Evolutionary conservation across 305 asterid genomes (phyloP).

Genomic region (Fraxinus paxiana): DNA sequence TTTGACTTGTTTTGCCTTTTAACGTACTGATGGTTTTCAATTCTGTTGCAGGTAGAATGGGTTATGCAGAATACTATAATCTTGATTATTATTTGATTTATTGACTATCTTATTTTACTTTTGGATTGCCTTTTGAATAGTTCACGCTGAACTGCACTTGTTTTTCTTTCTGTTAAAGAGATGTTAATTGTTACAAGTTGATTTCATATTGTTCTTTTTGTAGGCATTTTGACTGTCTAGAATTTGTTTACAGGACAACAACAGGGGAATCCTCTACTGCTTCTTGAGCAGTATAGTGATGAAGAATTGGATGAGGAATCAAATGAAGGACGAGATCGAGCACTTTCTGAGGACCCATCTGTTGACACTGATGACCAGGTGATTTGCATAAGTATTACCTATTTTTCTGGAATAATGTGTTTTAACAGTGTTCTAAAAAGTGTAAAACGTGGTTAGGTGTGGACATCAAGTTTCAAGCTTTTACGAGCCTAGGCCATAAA

Average conservation of each 20-base stretch:
- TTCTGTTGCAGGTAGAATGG: constrained; percentile 72
- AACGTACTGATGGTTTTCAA: constrained; percentile 63
- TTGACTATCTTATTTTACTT: background rate
- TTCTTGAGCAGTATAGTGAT: constrained; percentile 95
- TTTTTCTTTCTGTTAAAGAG: constrained; percentile 18
- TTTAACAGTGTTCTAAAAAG: background rate
- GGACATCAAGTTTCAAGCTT: background rate
- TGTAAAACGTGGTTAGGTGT: background rate
- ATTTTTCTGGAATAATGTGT: background rate
- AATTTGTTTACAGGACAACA: constrained; percentile 53
- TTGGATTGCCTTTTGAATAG: background rate
- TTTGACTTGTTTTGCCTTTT: constrained; percentile 63
- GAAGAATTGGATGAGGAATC: constrained; percentile 70
- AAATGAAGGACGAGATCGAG: constrained; percentile 34
- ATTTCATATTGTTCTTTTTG: constrained; percentile 7
- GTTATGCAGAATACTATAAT: constrained; percentile 32
- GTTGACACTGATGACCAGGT: constrained; percentile 51
- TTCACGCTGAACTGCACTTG: background rate
- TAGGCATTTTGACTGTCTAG: constrained; percentile 40
- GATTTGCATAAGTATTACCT: constrained; percentile 17
- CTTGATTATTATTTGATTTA: constrained; percentile 21
- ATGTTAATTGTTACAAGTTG: constrained; percentile 22
- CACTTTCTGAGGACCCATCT: constrained; percentile 39
- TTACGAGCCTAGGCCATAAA: background rate
- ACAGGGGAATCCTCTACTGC: constrained; percentile 69